Conservation (phyloP, 345 rosid species). For the Jatropha curcas region DNA sequence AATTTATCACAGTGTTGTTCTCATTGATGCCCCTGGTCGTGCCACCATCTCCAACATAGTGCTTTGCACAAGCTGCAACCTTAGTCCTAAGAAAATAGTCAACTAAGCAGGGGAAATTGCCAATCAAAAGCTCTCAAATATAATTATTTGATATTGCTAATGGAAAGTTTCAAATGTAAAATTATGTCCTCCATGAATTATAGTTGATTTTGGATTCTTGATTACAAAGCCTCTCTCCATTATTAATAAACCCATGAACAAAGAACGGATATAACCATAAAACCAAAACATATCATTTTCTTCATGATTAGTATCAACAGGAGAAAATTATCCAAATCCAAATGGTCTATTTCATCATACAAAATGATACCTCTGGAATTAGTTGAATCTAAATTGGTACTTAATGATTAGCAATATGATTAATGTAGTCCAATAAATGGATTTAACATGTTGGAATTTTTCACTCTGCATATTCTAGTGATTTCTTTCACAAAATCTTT, state of each 20-base stretch:
- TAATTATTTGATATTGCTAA: neutral
- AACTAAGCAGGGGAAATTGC: neutral
- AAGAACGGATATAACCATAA: neutral
- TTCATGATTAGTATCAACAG: neutral
- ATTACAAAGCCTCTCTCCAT: neutral
- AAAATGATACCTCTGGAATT: too few relatives aligned
- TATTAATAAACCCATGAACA: neutral
- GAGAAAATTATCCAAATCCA: neutral
- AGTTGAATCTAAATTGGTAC: neutral
- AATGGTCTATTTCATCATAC: neutral
- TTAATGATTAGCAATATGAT: neutral
- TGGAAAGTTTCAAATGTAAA: neutral
- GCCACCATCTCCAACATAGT: conserved; percentile 44
- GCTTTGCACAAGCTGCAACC: conserved; percentile 43
- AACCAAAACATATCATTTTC: neutral
- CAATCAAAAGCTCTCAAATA: neutral
- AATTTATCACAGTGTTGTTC: conserved; percentile 31
- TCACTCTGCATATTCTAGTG: neutral
- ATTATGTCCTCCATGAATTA: neutral
- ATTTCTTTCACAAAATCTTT: neutral
- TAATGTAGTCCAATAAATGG: neutral
- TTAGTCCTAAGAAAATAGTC: conserved; percentile 24
- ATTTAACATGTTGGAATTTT: neutral
- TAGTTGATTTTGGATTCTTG: neutral
- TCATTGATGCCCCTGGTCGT: conserved; percentile 35